A percentile compares a stretch with the other conserved stretches of the same genome.
These are phyloP conservation scores for Dipteronia sinensis DNA, from an alignment of 345 rosid genomes.

Conservation along the genomic window DNA sequence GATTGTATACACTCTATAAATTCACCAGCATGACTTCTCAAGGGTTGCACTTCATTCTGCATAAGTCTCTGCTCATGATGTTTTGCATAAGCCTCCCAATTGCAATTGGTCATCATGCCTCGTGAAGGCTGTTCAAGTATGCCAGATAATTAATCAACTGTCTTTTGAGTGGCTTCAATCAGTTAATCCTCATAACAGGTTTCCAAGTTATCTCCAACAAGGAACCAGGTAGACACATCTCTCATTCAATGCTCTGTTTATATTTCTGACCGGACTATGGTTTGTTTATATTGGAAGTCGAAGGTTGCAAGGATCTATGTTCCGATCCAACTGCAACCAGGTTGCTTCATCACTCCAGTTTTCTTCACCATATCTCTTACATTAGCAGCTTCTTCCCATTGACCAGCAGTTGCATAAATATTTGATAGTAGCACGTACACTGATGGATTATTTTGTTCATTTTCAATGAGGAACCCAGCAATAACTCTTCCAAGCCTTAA, in stretches of 20 bases:
- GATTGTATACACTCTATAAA: background rate
- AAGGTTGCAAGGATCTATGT: constrained; percentile 18
- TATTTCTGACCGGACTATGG: background rate
- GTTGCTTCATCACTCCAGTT: constrained; percentile 51
- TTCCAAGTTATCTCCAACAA: too few relatives aligned
- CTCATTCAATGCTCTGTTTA: too few relatives aligned
- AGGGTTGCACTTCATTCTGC: background rate
- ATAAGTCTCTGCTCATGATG: background rate
- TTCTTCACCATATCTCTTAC: constrained; percentile 44
- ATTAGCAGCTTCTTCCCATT: constrained; percentile 77
- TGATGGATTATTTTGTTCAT: constrained; percentile 50
- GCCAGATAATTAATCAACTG: background rate
- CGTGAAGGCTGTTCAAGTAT: background rate
- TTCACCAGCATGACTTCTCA: too few relatives aligned
- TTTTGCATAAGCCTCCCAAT: background rate
- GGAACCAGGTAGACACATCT: too few relatives aligned
- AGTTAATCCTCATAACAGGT: too few relatives aligned
- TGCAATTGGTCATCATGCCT: background rate
- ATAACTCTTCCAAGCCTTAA: constrained; percentile 58
- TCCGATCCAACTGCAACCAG: constrained; percentile 71
- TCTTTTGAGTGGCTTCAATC: too few relatives aligned
- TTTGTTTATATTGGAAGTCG: background rate
- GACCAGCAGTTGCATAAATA: constrained; percentile 72
- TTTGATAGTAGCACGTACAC: constrained; percentile 68
- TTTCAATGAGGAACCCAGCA: constrained; percentile 55